Base-by-base conservation (phyloP, 108 stramenopile species). In the Schizochytrium sp. region DNA sequence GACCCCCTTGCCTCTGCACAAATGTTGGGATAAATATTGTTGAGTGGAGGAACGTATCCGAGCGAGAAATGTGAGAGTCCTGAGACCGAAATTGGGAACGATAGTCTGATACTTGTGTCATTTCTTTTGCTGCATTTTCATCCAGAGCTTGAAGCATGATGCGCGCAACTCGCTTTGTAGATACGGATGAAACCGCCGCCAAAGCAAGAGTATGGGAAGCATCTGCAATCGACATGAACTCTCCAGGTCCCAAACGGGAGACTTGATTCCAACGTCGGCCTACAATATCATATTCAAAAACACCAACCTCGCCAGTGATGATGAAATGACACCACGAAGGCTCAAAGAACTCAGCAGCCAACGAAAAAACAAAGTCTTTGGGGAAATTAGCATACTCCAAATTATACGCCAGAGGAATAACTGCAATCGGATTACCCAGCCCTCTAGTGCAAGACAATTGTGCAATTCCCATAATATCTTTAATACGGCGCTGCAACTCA, bases 251-350 rank as follows among this genome's bases (percentile, higher is more conserved):
- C 10, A 69, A 44, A 7, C 64, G 12, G 10, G 64, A 69, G 8
- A 69, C 19, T 44, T 69, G 42, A 12, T 69, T 38, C 64, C 64
- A 69, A 44, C 64, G 44, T 7, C 28, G 64, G 12, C 64, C 42
- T 28, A 7, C 64, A 44, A 69, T 38, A 15, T 15, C 8, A 44
- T 69, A 69, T 15, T 69, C 64, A 15, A 44, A 69, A 44, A 69
- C 64, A 44, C 64, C 64, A 15, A 69, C 28, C 28, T 69, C 64
- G 64, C 64, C 64, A 15, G 64, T 44, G 19, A 69, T 15, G 64
- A 69, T 69, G 64, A 69, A 69, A 15, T 69, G 64, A 44, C 64
- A 69, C 64, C 64, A 69, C 10, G 42, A 38, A 13, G 64, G 64
- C 64, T 69, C 64, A 44, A 69, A 69, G 44, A 69, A 69, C 40